Conservation (phyloP, 805 yeast species). For the Lipomyces yamanashiensis region DNA sequence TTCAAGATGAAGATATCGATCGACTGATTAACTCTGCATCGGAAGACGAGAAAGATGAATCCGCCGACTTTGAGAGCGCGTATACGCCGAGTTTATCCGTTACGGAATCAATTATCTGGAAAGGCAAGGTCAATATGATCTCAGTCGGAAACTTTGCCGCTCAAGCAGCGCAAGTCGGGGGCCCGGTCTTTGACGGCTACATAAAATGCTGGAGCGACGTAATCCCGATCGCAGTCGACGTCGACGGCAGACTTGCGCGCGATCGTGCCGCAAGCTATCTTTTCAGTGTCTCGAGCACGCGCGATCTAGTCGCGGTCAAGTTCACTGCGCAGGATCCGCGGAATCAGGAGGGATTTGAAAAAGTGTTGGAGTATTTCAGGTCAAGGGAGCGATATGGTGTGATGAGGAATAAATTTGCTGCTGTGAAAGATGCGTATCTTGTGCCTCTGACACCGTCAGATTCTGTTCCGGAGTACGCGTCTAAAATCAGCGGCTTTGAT, state of each 20-base stretch:
- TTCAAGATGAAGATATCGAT: constrained; percentile 33
- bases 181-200: constrained; percentile 32
- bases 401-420: constrained; percentile 53
- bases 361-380: constrained; percentile 54
- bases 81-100: constrained; percentile 24
- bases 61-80: constrained; percentile 31
- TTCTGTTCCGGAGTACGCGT: constrained; percentile 37
- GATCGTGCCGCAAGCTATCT: constrained; percentile 63
- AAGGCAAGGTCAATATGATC: constrained; percentile 56
- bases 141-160: constrained; percentile 54
- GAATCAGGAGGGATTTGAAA: constrained; percentile 41
- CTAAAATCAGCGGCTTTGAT: constrained; percentile 11
- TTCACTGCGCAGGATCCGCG: constrained; percentile 45
- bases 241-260: constrained; percentile 68
- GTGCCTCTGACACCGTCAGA: constrained; percentile 48
- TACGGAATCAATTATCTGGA: constrained; percentile 49
- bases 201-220: constrained; percentile 35
- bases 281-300: constrained; percentile 49
- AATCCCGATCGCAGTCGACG: constrained; percentile 44
- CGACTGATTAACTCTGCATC: constrained; percentile 31
- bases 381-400: constrained; percentile 62
- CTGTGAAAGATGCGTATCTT: constrained; percentile 68
- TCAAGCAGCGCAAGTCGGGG: constrained; percentile 49
- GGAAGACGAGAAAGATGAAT: constrained; percentile 32
- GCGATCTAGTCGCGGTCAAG: constrained; percentile 60